phyloP scores from a whole-genome alignment of 2,329 filamentous ascomycete genomes.

The Scedosporium aurantiacum region DNA sequence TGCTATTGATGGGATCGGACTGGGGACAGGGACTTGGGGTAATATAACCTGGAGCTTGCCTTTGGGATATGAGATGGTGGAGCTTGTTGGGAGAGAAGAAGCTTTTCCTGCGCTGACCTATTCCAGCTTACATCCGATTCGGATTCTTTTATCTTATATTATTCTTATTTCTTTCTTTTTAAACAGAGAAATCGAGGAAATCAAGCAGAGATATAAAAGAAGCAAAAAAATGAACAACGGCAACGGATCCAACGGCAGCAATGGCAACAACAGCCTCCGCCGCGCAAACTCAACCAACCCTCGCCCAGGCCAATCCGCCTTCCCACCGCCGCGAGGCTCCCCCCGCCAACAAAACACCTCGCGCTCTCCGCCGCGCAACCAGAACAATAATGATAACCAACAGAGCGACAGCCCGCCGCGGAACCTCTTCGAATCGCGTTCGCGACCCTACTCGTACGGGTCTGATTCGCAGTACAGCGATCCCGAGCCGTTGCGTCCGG shows the following conservation, averaged over 20 bases:
- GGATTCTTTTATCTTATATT: no score
- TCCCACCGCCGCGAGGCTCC: constrained; percentile 1
- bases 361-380: not conserved
- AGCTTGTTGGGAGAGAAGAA: no score
- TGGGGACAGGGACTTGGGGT: no score
- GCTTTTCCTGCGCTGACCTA: no score
- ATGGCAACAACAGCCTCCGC: not conserved
- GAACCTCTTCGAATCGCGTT: not conserved
- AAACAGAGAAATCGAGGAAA: no score
- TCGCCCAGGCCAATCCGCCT: constrained; percentile 3
- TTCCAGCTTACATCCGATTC: no score
- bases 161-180: no score
- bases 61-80: no score
- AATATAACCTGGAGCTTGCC: no score
- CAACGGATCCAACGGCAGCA: not conserved
- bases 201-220: not conserved
- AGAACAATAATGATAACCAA: not conserved
- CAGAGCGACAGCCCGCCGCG: no score
- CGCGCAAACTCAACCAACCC: constrained; percentile 5
- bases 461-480: not conserved
- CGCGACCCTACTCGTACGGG: not conserved
- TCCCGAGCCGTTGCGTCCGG: no score
- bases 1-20: no score
- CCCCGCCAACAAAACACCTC: not conserved
- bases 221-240: not conserved